A percentile compares a stretch with the other conserved stretches of the same genome.
phyloP scores from a whole-genome alignment of 441 rosid genomes.

The Gossypium lobatum region DNA sequence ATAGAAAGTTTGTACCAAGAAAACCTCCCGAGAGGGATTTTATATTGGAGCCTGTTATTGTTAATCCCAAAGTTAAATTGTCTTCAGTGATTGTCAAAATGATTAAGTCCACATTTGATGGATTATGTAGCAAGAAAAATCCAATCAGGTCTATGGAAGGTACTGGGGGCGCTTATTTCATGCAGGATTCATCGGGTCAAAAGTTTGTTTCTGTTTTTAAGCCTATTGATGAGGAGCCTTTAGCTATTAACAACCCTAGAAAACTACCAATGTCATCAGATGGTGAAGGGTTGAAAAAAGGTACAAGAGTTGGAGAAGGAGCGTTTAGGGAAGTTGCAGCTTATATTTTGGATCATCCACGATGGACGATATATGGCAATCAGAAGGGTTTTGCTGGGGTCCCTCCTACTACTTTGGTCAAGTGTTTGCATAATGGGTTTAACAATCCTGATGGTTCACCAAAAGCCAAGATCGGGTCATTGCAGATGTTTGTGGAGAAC shows the following conservation, averaged over 20 bases:
- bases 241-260: slow-evolving; percentile 67
- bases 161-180: slow-evolving; percentile 79
- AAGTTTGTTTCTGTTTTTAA: slow-evolving; percentile 71
- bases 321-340: slow-evolving; percentile 86
- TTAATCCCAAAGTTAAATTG: slow-evolving; percentile 42
- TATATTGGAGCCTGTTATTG: slow-evolving; percentile 47
- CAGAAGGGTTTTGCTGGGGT: slow-evolving; percentile 70
- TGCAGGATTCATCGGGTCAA: slow-evolving; percentile 54
- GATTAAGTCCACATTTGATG: slow-evolving; percentile 49
- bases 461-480: slow-evolving; percentile 56
- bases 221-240: slow-evolving; percentile 82
- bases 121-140: slow-evolving; percentile 41
- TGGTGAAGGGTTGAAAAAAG: slow-evolving; percentile 81
- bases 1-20: slow-evolving; percentile 22
- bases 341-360: slow-evolving; percentile 78
- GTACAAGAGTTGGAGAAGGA: slow-evolving; percentile 79
- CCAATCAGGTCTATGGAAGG: slow-evolving; percentile 79
- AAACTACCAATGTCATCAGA: slow-evolving; percentile 53
- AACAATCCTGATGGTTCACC: slow-evolving; percentile 44
- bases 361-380: slow-evolving; percentile 24
- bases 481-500: slow-evolving; percentile 69
- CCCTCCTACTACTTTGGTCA: slow-evolving; percentile 58
- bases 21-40: slow-evolving; percentile 31
- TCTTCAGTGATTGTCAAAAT: slow-evolving; percentile 40
- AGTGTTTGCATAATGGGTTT: slow-evolving; percentile 57